Base-by-base conservation (phyloP, 2,329 filamentous ascomycete genomes). In the Pseudofabraea citricarpa region DNA sequence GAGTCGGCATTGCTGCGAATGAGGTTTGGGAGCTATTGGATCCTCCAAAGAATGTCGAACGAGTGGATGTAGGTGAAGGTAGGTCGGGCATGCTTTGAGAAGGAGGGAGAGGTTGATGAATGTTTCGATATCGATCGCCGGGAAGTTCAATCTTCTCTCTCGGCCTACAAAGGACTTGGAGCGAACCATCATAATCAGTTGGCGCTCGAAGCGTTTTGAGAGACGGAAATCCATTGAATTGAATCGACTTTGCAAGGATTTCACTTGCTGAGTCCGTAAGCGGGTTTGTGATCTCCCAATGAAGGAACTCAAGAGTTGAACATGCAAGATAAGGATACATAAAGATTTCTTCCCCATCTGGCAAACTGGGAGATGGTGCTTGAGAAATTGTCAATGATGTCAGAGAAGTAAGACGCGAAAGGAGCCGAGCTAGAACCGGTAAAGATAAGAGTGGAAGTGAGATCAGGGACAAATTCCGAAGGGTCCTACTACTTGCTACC, bases 161-260 rank as follows among this genome's bases (percentile, higher is more conserved):
- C 19, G 58, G 59, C 33, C 73, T 74, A 61, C 86, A 90, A 1
- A 89, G 71, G 1, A 70, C 65, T 63, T 90, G 86, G 49, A 90
- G 79, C 6, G 77, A 53, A 20, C 85, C 86, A 5, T 86, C 76
- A 1, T 83, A 75, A 51, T 90, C 86, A 45, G 79, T 79, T 1
- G 84, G 86, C 0, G 79, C 71, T 42, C 85, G 77, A 15, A 90
- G 64, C 2, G 59, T 66, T 8, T 66, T 68, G 8, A 90, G 70
- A 0, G 65, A 60, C 0, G 86, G 85, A 55, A 90, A 87, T 0
- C 79, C 79, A 4, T 67, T 66, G 1, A 74, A 72, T 5, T 64
- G 63, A 50, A 90, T 85, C 54, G 79, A 80, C 45, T 71, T 70
- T 1, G 83, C 79, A 6, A 90, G 70, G 36, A 85, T 77, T 5